Base-by-base conservation (phyloP, 1,284 basidiomycete genomes). In the Ustilago bromivora region DNA sequence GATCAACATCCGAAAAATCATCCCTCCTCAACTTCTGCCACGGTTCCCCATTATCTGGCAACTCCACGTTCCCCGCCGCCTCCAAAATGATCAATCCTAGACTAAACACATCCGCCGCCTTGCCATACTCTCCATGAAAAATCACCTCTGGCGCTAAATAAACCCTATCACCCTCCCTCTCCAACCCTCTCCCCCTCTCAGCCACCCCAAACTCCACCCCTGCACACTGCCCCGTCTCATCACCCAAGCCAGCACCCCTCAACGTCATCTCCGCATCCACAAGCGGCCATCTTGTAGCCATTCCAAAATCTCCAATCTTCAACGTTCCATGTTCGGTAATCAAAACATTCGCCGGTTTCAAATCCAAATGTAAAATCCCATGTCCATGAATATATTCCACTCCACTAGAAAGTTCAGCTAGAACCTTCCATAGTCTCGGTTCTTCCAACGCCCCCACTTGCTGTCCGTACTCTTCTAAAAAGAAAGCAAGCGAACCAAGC, bases 71-170 rank as follows among this genome's bases (percentile, higher is more conserved):
- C 78, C 94, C 92, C 41, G 95, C 93, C 57, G 94, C 92, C 89
- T 99, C 97, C 52, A 99, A 90, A 86, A 98, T 91, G 78, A 95
- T 94, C 89, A 99, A 92, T 64, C 97, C 97, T 82, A 98, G 90
- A 88, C 95, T 95, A 89, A 98, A 99, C 61, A 99, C 91, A 88
- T 99, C 97, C 56, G 95, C 96, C 57, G 93, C 94, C 88, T 92
- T 94, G 83, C 95, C 92, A 86, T 98, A 99, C 62, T 89, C 89
- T 34, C 96, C 96, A 84, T 93, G 91, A 51, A 77, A 79, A 61
- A 99, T 89, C 65, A 99, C 94, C 87, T 99, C 97, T 4, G 95
- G 95, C n/a, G 97, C 96, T 88, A 99, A 91, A 88, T 99, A 99
- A 76, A 97, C 90, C 83, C 98, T 93, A 87, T 99, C 97, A 11